These are phyloP conservation scores for Candida cerambycidarum DNA, from an alignment of 805 yeast species.

Conservation along the genomic window DNA sequence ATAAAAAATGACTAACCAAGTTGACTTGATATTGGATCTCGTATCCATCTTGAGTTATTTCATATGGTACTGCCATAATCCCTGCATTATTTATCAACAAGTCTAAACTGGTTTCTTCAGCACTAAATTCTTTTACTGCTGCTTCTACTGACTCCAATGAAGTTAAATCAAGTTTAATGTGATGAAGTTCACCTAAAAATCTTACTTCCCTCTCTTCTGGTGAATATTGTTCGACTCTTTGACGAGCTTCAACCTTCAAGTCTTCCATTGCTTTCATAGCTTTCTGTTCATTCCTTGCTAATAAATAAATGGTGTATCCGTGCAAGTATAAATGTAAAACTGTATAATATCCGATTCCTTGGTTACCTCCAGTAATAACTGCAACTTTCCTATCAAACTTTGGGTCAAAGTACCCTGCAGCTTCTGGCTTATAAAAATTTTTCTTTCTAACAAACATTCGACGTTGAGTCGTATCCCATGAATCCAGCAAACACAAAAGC, in stretches of 20 bases:
- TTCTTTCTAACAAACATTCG: constrained; percentile 1
- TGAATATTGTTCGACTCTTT: constrained; percentile 16
- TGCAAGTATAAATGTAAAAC: constrained; percentile 39
- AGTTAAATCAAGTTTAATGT: constrained; percentile 55
- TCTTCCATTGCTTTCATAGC: constrained; percentile 33
- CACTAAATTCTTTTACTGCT: constrained; percentile 26
- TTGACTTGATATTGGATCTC: constrained; percentile 45
- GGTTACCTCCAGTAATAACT: constrained; percentile 40
- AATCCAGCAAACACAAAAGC: too few species aligned
- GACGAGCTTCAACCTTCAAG: constrained; percentile 32
- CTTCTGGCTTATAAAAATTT: constrained; percentile 10
- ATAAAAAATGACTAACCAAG: constrained; percentile 32
- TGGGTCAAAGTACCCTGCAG: constrained; percentile 25
- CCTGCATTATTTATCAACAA: constrained; percentile 43
- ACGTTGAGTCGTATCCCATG: too few species aligned
- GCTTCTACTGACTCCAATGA: constrained; percentile 27
- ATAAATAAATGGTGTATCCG: constrained; percentile 37
- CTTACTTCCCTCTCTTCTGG: constrained; percentile 17
- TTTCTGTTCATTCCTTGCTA: constrained; percentile 34
- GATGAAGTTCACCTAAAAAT: constrained; percentile 51
- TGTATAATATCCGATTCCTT: constrained; percentile 44
- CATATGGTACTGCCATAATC: constrained; percentile 39
- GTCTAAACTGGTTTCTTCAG: constrained; percentile 28
- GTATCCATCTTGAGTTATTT: constrained; percentile 34
- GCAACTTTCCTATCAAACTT: constrained; percentile 26